Evolutionary conservation across 2,329 filamentous ascomycete species (phyloP).

Genomic region (Aspergillus oerlinghausenensis): DNA sequence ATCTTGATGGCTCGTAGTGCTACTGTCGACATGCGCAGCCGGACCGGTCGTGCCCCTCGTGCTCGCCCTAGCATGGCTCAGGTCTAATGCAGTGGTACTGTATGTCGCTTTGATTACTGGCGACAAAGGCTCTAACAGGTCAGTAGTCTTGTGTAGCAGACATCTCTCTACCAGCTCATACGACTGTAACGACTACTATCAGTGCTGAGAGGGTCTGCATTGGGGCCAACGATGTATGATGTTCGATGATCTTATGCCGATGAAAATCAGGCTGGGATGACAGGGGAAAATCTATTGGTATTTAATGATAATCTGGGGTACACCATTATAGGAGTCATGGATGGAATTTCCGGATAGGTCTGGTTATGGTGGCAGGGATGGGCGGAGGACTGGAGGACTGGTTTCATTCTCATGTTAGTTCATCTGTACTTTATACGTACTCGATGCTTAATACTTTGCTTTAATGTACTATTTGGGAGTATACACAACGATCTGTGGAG

Average conservation of each 20-base stretch:
- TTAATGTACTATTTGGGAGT: neutral
- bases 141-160: neutral
- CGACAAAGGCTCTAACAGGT: neutral
- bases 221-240: neutral
- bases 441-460: neutral
- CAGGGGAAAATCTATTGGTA: neutral
- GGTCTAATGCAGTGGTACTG: constrained; percentile 30
- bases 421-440: neutral
- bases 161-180: neutral
- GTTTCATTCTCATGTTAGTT: neutral
- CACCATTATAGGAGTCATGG: neutral
- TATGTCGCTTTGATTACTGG: neutral
- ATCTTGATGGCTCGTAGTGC: constrained; percentile 31
- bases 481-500: neutral
- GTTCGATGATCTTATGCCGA: neutral
- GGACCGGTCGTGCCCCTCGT: constrained; percentile 29
- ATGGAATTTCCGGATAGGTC: neutral
- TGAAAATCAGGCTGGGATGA: neutral
- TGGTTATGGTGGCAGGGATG: neutral
- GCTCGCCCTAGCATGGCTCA: constrained; percentile 41
- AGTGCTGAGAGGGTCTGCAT: neutral
- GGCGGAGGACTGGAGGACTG: neutral
- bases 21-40: constrained; percentile 30
- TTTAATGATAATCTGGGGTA: neutral
- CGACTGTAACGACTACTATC: neutral